phyloP scores from a whole-genome alignment of 306 rosid genomes.

The Trichosanthes truncata region DNA sequence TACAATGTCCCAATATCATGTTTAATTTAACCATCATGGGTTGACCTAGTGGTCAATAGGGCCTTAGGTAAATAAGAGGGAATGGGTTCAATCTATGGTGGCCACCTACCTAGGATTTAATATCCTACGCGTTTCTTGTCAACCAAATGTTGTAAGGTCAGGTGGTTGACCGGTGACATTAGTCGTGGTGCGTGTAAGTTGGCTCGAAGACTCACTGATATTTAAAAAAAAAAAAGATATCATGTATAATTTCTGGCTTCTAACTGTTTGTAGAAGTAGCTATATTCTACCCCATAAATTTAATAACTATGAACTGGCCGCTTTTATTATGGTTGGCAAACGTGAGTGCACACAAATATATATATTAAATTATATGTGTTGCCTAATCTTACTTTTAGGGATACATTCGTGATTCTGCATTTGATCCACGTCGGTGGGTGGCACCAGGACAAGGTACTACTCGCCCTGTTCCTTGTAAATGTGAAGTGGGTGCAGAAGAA shows the following conservation, averaged over 20 bases:
- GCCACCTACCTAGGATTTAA: too few relatives aligned
- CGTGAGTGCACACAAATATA: background rate
- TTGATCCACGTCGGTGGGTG: conserved; percentile 95
- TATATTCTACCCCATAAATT: background rate
- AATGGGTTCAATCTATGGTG: too few relatives aligned
- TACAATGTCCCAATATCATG: background rate
- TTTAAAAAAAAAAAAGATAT: too few relatives aligned
- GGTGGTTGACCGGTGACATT: too few relatives aligned
- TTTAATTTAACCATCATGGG: too few relatives aligned
- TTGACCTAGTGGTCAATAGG: too few relatives aligned
- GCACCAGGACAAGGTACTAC: conserved; percentile 75
- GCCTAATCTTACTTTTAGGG: conserved; percentile 30
- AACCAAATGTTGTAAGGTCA: too few relatives aligned
- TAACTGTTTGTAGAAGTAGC: background rate
- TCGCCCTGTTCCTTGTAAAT: conserved; percentile 50
- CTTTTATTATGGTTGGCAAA: background rate
- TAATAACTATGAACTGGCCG: background rate
- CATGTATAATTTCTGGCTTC: background rate
- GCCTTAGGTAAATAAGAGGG: too few relatives aligned
- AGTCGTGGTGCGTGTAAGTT: too few relatives aligned
- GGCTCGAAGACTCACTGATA: too few relatives aligned
- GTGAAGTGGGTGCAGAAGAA: conserved; percentile 70
- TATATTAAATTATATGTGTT: background rate
- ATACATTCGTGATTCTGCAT: conserved; percentile 68
- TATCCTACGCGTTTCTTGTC: too few relatives aligned